phyloP scores from a whole-genome alignment of 768 basidiomycete genomes.

The Cytidiella melzeri region DNA sequence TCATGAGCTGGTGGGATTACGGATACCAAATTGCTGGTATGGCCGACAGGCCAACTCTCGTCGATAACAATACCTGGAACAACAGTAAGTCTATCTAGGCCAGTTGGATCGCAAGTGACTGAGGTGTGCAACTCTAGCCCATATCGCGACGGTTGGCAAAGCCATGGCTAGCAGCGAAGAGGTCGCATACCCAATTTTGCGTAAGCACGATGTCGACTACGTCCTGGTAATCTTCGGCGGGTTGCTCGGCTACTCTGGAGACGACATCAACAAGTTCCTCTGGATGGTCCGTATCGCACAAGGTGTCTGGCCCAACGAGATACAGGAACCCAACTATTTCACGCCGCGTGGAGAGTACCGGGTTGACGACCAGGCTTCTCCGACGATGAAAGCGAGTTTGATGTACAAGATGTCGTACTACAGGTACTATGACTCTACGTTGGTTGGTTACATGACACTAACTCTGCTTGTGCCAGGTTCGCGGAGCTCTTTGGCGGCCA shows the following conservation, averaged over 20 bases:
- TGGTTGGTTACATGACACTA: background rate
- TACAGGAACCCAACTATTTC: conserved; percentile 93
- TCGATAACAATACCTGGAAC: conserved; percentile 99
- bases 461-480: conserved; percentile 45
- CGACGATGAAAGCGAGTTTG: conserved; percentile 88
- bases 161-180: conserved; percentile 95
- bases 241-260: conserved; percentile 92
- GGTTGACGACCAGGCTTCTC: conserved; percentile 78
- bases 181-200: conserved; percentile 92
- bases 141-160: conserved; percentile 98
- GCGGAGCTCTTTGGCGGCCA: conserved; percentile 78
- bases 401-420: conserved; percentile 99
- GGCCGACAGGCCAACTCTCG: conserved; percentile 93
- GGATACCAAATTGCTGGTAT: conserved; percentile 99
- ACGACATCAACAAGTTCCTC: conserved; percentile 99
- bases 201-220: conserved; percentile 97
- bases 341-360: conserved; percentile 89
- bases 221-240: conserved; percentile 97
- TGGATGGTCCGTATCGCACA: conserved; percentile 98
- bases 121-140: no score
- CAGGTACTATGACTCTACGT: conserved; percentile 40
- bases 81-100: conserved; percentile 76
- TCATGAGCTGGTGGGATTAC: conserved; percentile 99
- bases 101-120: no score
- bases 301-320: conserved; percentile 97